Evolutionary conservation across 2,329 filamentous ascomycete genomes (phyloP), one percentile per base, ranked within the genome.

Genomic region (Scleromitrula shiraiana): DNA sequence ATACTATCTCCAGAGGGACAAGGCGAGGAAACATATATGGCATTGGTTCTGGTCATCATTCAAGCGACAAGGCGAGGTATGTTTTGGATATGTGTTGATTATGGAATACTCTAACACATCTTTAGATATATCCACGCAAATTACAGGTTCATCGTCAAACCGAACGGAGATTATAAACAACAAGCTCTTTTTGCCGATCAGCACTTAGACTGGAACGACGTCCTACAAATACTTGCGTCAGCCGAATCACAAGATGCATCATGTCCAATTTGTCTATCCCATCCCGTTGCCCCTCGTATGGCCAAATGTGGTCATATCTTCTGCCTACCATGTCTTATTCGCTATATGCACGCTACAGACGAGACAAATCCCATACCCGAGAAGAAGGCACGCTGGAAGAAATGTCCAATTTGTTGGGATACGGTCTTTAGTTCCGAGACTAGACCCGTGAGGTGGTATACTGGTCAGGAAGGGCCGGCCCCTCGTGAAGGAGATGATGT

Each of bases 251-350:
- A 98, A 67, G 75, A 82, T 36, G 79, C 90, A 2, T 88, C 86
- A 19, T 98, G 93, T 64, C 93, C 93, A 0, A 98, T 98, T 46
- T 98, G 93, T 62, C 77, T 98, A 23, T 95, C 86, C 2, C 87
- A 86, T 47, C 93, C 93, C 1, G 88, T 95, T 15, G 93, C 93
- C 7, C 90, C 93, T 26, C 82, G 93, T 48, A 98, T 98, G 91
- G 90, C 93, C 35, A 91, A 84, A 62, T 98, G 93, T 62, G 93
- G 93, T 1, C 93, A 98, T 64, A 95, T 98, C 10, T 97, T 96
- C 65, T 98, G 93, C 64, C 71, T 97, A 27, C 83, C 93, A 5
- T 98, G 93, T 64, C 69, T 97, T 52, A 88, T 97, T 54, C 84
- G 93, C 41, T 98, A 94, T 65, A 96, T 98, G 88, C 87, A 95